phyloP scores from a whole-genome alignment of 1,139 yeast genomes.

The Taphrina betulina region DNA sequence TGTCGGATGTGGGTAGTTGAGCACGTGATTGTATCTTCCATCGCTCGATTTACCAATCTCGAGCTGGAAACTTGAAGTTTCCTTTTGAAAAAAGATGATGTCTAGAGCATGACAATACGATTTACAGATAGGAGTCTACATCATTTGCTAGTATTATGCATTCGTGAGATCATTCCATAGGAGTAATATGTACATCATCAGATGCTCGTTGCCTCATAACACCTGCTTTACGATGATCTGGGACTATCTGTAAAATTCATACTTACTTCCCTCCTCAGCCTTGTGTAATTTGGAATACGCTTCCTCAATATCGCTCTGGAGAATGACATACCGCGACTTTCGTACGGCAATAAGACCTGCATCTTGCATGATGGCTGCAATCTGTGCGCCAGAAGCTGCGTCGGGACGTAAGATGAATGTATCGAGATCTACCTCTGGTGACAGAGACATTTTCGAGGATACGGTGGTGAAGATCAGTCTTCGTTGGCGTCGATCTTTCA shows the following conservation, averaged over 20 bases:
- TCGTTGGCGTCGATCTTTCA: slow-evolving; percentile 96
- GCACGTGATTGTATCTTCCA: too few species aligned
- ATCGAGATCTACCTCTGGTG: slow-evolving; percentile 96
- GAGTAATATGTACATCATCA: slow-evolving; percentile 1
- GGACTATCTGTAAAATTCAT: slow-evolving; percentile 84
- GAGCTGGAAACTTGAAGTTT: too few species aligned
- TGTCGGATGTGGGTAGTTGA: too few species aligned
- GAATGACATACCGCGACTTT: slow-evolving; percentile 91
- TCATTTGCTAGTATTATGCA: too few species aligned
- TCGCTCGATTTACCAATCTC: too few species aligned
- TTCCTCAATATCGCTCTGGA: slow-evolving; percentile 84
- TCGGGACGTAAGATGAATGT: slow-evolving; percentile 92
- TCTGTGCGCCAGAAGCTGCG: slow-evolving; percentile 94
- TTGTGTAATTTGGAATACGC: slow-evolving; percentile 96
- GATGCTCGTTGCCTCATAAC: too few species aligned
- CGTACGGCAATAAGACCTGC: slow-evolving; percentile 98
- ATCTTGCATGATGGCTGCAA: slow-evolving; percentile 99
- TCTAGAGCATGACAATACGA: too few species aligned
- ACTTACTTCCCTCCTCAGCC: slow-evolving; percentile 95
- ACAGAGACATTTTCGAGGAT: slow-evolving; percentile 95
- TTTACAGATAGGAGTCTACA: too few species aligned
- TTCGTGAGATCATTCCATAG: neutral
- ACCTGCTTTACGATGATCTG: too few species aligned
- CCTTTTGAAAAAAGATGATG: too few species aligned
- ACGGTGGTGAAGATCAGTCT: slow-evolving; percentile 92